Conservation (phyloP, 2,329 filamentous ascomycete genomes). For the Daldinia sp. region DNA sequence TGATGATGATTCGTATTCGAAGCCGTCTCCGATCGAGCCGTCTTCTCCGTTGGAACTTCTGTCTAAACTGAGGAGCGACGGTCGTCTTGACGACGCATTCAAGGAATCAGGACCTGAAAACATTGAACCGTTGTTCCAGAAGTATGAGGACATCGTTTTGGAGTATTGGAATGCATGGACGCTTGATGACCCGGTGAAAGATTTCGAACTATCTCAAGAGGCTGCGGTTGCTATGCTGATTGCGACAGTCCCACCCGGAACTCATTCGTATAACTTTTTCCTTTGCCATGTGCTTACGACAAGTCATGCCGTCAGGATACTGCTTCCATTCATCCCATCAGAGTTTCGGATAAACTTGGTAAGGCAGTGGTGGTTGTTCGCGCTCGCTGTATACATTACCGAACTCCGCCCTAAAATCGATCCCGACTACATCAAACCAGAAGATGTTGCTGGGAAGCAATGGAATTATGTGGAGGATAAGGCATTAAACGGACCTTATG, state of each 20-base stretch:
- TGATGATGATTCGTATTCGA: conserved; percentile 79
- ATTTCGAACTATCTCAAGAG: conserved; percentile 79
- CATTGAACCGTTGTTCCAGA: conserved; percentile 74
- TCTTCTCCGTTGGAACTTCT: conserved; percentile 78
- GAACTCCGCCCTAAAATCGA: conserved; percentile 80
- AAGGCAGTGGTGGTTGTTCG: conserved; percentile 90
- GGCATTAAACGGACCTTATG: conserved; percentile 75
- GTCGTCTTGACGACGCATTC: conserved; percentile 76
- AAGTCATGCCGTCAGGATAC: conserved; percentile 87
- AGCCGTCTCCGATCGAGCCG: conserved; percentile 69
- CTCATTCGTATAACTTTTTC: conserved; percentile 83
- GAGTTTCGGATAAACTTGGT: conserved; percentile 80
- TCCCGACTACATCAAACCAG: conserved; percentile 69
- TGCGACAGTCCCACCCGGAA: conserved; percentile 67
- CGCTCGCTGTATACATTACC: conserved; percentile 80
- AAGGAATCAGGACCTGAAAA: conserved; percentile 69
- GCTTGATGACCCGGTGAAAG: conserved; percentile 74
- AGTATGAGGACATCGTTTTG: conserved; percentile 77
- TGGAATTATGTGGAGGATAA: conserved; percentile 83
- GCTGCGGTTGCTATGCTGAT: conserved; percentile 72
- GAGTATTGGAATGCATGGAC: conserved; percentile 95
- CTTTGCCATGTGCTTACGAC: conserved; percentile 84
- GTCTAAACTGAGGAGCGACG: conserved; percentile 74
- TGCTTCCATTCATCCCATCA: conserved; percentile 81
- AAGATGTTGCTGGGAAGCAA: conserved; percentile 71